These are phyloP conservation scores for Mycena pura DNA, from an alignment of 768 basidiomycete genomes.

Conservation along the genomic window DNA sequence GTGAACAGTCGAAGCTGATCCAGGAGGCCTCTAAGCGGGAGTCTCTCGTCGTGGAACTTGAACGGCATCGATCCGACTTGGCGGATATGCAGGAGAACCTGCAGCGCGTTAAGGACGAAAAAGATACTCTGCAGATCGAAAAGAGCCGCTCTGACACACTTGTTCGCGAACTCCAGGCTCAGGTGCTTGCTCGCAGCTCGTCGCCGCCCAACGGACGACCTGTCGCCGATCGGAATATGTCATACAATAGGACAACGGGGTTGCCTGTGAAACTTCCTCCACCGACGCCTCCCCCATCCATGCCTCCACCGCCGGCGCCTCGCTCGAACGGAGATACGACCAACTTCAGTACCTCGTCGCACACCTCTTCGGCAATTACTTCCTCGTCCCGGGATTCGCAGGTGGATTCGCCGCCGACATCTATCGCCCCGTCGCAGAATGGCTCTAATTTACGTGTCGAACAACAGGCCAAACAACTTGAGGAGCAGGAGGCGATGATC, in stretches of 20 bases:
- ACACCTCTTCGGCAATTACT: constrained; percentile 58
- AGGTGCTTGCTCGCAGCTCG: constrained; percentile 64
- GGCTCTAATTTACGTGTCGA: constrained; percentile 61
- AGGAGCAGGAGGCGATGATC: constrained; percentile 90
- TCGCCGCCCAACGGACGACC: constrained; percentile 62
- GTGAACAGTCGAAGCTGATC: constrained; percentile 66
- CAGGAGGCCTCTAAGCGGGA: constrained; percentile 79
- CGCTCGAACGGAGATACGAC: constrained; percentile 58
- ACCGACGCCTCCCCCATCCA: constrained; percentile 85
- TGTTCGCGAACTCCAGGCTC: constrained; percentile 82
- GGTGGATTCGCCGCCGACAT: constrained; percentile 71
- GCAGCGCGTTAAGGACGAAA: constrained; percentile 83
- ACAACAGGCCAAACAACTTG: constrained; percentile 76
- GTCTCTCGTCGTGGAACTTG: constrained; percentile 75
- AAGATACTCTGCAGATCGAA: constrained; percentile 77
- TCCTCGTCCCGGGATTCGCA: constrained; percentile 75
- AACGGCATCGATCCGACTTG: constrained; percentile 76
- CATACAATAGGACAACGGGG: constrained; percentile 64
- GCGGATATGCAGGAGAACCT: constrained; percentile 81
- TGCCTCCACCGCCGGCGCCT: constrained; percentile 86
- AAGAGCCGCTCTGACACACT: constrained; percentile 69
- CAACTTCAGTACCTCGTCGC: constrained; percentile 62
- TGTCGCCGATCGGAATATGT: constrained; percentile 55
- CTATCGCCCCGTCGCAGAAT: constrained; percentile 55
- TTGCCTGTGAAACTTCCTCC: constrained; percentile 84